Base-by-base conservation (phyloP, 352 stramenopile genomes). In the Peronospora destructor region DNA sequence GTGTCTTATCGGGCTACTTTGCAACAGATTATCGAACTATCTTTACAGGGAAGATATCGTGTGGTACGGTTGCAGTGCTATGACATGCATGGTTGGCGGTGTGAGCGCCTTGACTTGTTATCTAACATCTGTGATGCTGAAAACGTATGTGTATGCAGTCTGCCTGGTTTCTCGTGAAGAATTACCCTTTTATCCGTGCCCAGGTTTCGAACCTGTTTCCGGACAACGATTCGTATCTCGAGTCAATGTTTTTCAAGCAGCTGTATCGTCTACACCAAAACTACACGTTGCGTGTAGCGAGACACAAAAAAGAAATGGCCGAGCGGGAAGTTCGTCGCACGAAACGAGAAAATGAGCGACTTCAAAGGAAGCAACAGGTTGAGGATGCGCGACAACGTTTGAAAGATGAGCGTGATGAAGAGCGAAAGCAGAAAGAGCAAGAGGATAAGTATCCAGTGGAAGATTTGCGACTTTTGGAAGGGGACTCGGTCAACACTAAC, bases 161-260 rank as follows among this genome's bases (percentile, higher is more conserved):
- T 17, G 77, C 66, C 9, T 88, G 79, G 75, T 92, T 92, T 53
- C 58, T 92, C 40, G 79, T 90, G 57, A 83, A 89, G 32, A 90
- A 92, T 23, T 88, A 75, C 29, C 66, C 76, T 6, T 92, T 92
- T 26, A 85, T 92, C n/a, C 62, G 71, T 29, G 71, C 70, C 25
- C 82, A 92, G 49, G 85, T 92, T 32, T 85, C 46, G 29, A 84
- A 87, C 56, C 37, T 92, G 25, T 86, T 88, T 21, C 50, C 71
- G 0, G 75, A 90, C 38, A 87, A 87, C 43, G 76, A 88, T 19
- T 53, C 64, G 12, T 92, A 89, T 38, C 54, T 90, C 21, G 61
- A 90, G 14, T 92, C 76, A 12, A 88, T 88, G 75, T 92, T 92
- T 48, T 90, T 92, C 54, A 86, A 81, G 52, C 78, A 92, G 37